phyloP scores from a whole-genome alignment of 2,329 filamentous ascomycete genomes.

The Calonectria naviculata region DNA sequence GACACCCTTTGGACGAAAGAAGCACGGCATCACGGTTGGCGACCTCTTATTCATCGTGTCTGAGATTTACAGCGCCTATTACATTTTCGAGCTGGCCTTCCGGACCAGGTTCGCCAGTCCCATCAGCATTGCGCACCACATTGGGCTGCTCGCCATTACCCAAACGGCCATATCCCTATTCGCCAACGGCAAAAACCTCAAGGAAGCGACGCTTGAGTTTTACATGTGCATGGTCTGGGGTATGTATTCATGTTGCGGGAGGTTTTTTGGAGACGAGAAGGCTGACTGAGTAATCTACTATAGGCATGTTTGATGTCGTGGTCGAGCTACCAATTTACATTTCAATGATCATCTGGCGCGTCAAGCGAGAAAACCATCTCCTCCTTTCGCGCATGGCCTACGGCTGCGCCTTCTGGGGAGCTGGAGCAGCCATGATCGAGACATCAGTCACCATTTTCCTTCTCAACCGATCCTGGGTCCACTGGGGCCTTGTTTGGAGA shows the following conservation, averaged over 20 bases:
- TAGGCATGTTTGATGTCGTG: background rate
- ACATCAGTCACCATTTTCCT: background rate
- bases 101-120: background rate
- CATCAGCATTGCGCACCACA: background rate
- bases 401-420: background rate
- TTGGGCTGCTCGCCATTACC: background rate
- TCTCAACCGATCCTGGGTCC: background rate
- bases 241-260: background rate
- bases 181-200: background rate
- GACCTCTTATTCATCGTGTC: background rate
- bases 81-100: background rate
- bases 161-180: background rate
- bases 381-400: background rate
- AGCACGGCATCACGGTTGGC: background rate
- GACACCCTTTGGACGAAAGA: background rate
- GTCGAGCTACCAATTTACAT: background rate
- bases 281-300: background rate
- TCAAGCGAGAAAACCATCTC: background rate
- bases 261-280: too few relatives aligned
- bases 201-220: background rate
- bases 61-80: background rate
- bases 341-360: background rate
- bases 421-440: background rate
- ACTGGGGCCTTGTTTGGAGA: background rate
- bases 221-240: conserved; percentile 5